Evolutionary conservation across 2,329 filamentous ascomycete species (phyloP), one percentile per base, ranked within the genome.

Genomic region (Ilyonectria robusta): DNA sequence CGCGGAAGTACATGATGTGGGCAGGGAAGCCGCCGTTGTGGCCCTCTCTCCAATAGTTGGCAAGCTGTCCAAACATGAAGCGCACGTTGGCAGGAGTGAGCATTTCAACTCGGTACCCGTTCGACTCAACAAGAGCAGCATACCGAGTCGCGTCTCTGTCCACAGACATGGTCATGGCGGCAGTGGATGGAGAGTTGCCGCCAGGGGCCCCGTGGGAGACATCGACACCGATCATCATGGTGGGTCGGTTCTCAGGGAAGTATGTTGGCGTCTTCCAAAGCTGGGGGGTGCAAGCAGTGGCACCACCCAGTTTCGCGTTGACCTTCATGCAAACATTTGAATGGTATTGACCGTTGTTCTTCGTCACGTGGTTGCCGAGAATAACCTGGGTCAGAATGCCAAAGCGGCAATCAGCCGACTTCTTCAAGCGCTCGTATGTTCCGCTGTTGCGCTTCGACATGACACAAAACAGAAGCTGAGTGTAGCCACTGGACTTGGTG

Each of bases 261-360:
- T 80, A 82, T 0, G 76, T 80, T 0, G 68, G 55, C 0, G 73
- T 67, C 54, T 76, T 79, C 79, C 80, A 82, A 0, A 81, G 77
- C 6, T 79, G 74, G 13, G 71, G 69, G 1, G 80, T 81, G 50
- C 79, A 84, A 59, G 83, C 91, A 1, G 94, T 98, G 0, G 89
- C 87, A 6, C 96, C 96, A 15, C 96, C 96, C 2, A 99, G 87
- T 84, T 99, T 99, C 4, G 94, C 93, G 75, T 99, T 98, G 71
- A 99, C 90, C 84, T 99, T 99, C 94, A 99, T 96, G 70, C 91
- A 88, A 0, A 99, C 94, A 69, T 99, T 99, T 1, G 93, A 96
- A 75, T 93, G 92, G 81, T 98, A 98, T 75, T 99, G 96, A 0
- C 87, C 87, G 23, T 92, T 89, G 17, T 88, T 89, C 78, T 92